Evolutionary conservation across 2,329 filamentous ascomycete genomes (phyloP).

Genomic region (Fusarium paranaense): DNA sequence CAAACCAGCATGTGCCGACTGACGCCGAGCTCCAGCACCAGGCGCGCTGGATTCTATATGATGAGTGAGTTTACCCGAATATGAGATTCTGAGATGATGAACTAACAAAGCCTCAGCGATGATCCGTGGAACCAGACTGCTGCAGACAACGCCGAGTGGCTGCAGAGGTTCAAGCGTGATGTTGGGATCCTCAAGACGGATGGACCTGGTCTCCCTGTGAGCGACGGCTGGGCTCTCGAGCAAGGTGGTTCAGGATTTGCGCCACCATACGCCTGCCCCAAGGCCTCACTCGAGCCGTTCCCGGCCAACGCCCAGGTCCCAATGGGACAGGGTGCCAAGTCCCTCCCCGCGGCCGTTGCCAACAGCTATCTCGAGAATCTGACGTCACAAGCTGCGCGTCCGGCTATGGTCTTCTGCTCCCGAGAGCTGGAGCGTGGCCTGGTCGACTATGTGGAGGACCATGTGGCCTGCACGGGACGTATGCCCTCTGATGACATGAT

Average conservation of each 20-base stretch:
- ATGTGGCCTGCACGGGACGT: constrained; percentile 51
- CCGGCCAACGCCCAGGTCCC: constrained; percentile 48
- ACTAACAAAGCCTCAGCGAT: constrained; percentile 56
- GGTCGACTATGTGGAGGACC: constrained; percentile 58
- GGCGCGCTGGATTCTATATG: constrained; percentile 71
- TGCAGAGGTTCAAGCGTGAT: constrained; percentile 71
- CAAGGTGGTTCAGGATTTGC: constrained; percentile 67
- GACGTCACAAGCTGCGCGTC: constrained; percentile 57
- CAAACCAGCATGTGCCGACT: constrained; percentile 67
- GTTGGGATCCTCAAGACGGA: constrained; percentile 62
- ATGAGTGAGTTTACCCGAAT: constrained; percentile 60
- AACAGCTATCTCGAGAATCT: constrained; percentile 62
- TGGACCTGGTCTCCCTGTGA: constrained; percentile 62
- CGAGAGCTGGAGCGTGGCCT: constrained; percentile 69
- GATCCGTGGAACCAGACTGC: constrained; percentile 74
- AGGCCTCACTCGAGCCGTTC: constrained; percentile 52
- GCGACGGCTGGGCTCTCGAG: constrained; percentile 58
- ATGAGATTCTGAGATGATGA: background rate
- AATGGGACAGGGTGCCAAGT: constrained; percentile 52
- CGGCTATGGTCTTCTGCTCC: constrained; percentile 67
- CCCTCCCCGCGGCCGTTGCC: constrained; percentile 58
- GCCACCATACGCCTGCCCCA: constrained; percentile 65
- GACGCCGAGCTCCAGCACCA: constrained; percentile 74
- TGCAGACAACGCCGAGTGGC: constrained; percentile 73
- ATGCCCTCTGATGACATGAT: constrained; percentile 63